These are phyloP conservation scores for Ocimum tenuiflorum DNA, from an alignment of 257 asterid species.

Conservation along the genomic window DNA sequence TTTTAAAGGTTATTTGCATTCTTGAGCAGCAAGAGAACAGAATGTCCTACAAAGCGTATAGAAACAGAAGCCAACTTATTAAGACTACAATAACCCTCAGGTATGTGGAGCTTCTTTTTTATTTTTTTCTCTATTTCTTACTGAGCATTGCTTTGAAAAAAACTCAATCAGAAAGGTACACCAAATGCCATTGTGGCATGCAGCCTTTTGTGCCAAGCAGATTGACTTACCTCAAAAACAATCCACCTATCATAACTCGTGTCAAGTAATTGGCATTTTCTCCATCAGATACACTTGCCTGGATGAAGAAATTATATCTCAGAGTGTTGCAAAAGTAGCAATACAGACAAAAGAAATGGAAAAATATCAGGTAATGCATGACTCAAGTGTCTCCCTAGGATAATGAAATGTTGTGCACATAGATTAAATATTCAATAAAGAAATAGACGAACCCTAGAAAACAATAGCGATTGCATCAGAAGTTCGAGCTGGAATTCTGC, in stretches of 20 bases:
- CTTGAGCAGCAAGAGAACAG: conserved; percentile 2
- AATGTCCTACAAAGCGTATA: background rate
- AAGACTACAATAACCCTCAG: background rate
- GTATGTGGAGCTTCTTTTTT: background rate
- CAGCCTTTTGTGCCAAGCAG: background rate
- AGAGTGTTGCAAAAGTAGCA: conserved; percentile 4
- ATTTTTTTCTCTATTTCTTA: background rate
- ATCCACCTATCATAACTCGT: conserved; percentile 67
- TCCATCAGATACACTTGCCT: conserved; percentile 89
- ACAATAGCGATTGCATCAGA: conserved; percentile 85
- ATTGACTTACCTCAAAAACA: conserved; percentile 70
- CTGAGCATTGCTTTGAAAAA: conserved; percentile 1
- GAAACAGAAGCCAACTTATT: background rate
- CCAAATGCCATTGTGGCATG: conserved; percentile 1
- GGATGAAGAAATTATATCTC: conserved; percentile 31
- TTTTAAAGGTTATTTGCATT: background rate
- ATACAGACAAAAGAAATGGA: background rate
- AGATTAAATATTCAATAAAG: conserved; percentile 3
- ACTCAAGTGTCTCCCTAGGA: conserved; percentile 6
- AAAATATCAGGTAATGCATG: background rate
- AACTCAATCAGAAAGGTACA: conserved; percentile 6
- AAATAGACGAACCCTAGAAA: conserved; percentile 69
- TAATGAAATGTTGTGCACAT: conserved; percentile 8
- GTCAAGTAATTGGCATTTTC: conserved; percentile 65
- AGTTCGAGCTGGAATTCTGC: conserved; percentile 98